Base-by-base conservation (phyloP, 805 yeast species). In the Hanseniaspora meyeri region DNA sequence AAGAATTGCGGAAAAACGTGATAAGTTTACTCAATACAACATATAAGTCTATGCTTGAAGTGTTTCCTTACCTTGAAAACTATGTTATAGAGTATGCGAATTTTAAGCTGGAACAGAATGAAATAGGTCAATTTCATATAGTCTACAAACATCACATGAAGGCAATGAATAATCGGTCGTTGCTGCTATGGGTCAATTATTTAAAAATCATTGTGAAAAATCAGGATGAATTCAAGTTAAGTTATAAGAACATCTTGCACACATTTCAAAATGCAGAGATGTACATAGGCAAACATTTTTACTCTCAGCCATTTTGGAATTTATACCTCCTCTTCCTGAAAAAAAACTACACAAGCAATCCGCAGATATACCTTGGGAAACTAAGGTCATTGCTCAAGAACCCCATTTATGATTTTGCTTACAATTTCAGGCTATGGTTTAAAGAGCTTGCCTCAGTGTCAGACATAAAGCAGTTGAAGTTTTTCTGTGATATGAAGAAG, bases 301-400 rank as follows among this genome's bases (percentile, higher is more conserved):
- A 60, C 54, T 62, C 67, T 54, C 69, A 69, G 16, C 70, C 66
- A 42, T 69, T 68, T 60, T 69, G 72, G 72, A 64, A 62, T 32
- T 32, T 69, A 46, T 69, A 69, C 49, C 53, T 69, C 32, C 60
- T 65, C 11, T 70, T 66, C 6, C 48, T 55, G 37, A 57, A 59
- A 48, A 60, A 69, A 39, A 62, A 67, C 45, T 50, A 34, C 20
- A 31, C 42, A 31, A 36, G 37, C 24, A 57, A 45, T 11, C 55
- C 63, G 0, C 60, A 58, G 9, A 58, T 55, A 39, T 68, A 66
- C 56, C 58, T 64, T n/a, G 59, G 60, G 20, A 59, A 64, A 4
- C 60, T 69, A 14, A 61, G 71, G 43, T 64, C 68, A 42, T 55
- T 66, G 2, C 43, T 69, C n/a, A 70, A 65, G 50, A 60, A 66